Base-by-base conservation (phyloP, 192 early-diverging fungal species). In the Coemansia sp. region DNA sequence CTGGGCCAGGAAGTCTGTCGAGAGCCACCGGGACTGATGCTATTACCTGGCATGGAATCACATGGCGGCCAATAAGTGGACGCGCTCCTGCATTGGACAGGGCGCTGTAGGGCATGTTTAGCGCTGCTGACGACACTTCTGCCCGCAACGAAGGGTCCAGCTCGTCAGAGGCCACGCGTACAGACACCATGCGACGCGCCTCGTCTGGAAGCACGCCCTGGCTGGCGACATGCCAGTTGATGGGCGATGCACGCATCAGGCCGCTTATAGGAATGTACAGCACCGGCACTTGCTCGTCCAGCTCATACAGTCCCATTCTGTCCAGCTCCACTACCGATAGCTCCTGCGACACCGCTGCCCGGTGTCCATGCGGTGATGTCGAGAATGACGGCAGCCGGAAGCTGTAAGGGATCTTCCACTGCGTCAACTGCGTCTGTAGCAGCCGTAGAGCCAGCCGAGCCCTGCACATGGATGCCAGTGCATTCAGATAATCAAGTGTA, bases 341-440 rank as follows among this genome's bases (percentile, higher is more conserved):
- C 61, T 78, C 70, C 64, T 67, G 50, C 13, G 73, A 77, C 26
- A 77, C 73, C 11, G 63, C 67, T 6, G 73, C 73, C 13, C 73
- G 66, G 10, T 65, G 73, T 0, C 73, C 73, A 28, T 77, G 73
- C 3, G 73, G 73, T 19, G 73, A 77, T 9, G 73, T 77, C 33
- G 73, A 77, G 44, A 77, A 77, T n/a, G 67, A 66, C 13, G 75
- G 75, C 42, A 72, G 36, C 16, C 75, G 63, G 57, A 78, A 68
- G 47, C 64, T 68, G 38, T 78, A 78, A 0, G 75, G 55, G 14
- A 78, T 78, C 45, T 60, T 55, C 64, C 64, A 61, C 8, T 61
- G 49, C 35, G 75, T 60, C 21, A 78, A 65, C 61, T 78, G 75
- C 3, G 64, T 68, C 38, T 78, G 75, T 44, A 78, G 38, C 11